Percentiles rank a stretch among this genome's conserved stretches.
phyloP scores from a whole-genome alignment of 306 rosid species.

The Prunus davidiana region DNA sequence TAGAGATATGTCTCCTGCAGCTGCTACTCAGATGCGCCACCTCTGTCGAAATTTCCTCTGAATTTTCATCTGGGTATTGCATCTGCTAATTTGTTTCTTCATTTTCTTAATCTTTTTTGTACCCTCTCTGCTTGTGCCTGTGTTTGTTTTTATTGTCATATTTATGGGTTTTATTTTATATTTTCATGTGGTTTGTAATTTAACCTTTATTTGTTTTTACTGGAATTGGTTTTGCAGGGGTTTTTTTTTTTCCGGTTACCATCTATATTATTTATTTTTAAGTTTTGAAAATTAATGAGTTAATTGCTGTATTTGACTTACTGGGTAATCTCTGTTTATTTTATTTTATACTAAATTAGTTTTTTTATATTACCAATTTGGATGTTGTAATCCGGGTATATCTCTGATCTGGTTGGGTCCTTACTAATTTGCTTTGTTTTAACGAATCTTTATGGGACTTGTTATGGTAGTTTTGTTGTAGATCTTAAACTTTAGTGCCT shows the following conservation, averaged over 20 bases:
- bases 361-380: background rate
- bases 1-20: background rate
- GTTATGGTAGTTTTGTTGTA: background rate
- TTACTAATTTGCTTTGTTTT: background rate
- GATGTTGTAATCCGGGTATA: background rate
- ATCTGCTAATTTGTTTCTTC: background rate
- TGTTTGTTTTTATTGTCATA: background rate
- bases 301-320: background rate
- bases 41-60: slow-evolving; percentile 7
- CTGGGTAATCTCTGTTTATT: background rate
- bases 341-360: background rate
- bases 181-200: background rate
- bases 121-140: background rate
- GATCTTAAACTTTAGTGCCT: background rate
- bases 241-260: background rate
- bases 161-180: no score
- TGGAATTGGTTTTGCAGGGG: background rate
- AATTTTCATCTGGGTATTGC: slow-evolving; percentile 16
- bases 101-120: background rate
- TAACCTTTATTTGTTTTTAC: background rate
- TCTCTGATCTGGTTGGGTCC: slow-evolving; percentile 2
- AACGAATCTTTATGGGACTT: background rate
- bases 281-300: background rate
- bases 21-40: slow-evolving; percentile 27
- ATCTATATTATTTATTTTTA: background rate